phyloP scores from a whole-genome alignment of 805 yeast genomes.

The Yamadazyma ubonensis region DNA sequence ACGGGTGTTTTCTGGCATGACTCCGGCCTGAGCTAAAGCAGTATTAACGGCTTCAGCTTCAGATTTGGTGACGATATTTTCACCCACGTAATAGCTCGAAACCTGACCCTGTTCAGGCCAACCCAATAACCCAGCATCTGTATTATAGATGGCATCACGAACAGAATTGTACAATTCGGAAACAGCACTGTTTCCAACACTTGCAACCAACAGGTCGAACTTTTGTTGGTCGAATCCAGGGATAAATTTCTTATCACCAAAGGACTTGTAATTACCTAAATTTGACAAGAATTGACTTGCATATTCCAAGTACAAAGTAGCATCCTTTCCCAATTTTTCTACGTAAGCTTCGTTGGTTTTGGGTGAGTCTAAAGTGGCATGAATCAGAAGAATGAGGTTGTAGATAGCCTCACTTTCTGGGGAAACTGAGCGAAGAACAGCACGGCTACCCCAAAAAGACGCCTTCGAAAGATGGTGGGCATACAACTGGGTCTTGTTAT shows the following conservation, averaged over 20 bases:
- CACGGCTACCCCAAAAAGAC: constrained; percentile 79
- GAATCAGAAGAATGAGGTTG: constrained; percentile 64
- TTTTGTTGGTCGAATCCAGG: constrained; percentile 55
- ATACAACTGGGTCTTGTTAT: constrained; percentile 58
- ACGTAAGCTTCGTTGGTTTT: constrained; percentile 36
- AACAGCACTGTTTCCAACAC: constrained; percentile 35
- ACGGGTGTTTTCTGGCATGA: constrained; percentile 80
- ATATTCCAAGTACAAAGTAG: constrained; percentile 59
- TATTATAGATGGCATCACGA: constrained; percentile 50
- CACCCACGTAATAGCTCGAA: constrained; percentile 66
- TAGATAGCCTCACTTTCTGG: constrained; percentile 76
- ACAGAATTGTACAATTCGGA: constrained; percentile 42
- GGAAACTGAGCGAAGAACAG: constrained; percentile 76
- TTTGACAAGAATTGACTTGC: constrained; percentile 74
- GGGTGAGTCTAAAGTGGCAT: constrained; percentile 50
- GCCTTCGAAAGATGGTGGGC: constrained; percentile 86
- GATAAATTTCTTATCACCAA: constrained; percentile 84
- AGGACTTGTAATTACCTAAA: constrained; percentile 78
- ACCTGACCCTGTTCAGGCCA: constrained; percentile 76
- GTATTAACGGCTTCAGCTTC: constrained; percentile 69
- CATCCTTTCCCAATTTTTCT: constrained; percentile 25
- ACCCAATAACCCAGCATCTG: constrained; percentile 56
- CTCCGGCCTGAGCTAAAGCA: constrained; percentile 58
- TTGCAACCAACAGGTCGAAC: constrained; percentile 47
- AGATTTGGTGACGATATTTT: constrained; percentile 42